A percentile compares a stretch with the other conserved stretches of the same genome.
Evolutionary conservation across 768 basidiomycete species (phyloP).

Genomic region (Suillus placidus): DNA sequence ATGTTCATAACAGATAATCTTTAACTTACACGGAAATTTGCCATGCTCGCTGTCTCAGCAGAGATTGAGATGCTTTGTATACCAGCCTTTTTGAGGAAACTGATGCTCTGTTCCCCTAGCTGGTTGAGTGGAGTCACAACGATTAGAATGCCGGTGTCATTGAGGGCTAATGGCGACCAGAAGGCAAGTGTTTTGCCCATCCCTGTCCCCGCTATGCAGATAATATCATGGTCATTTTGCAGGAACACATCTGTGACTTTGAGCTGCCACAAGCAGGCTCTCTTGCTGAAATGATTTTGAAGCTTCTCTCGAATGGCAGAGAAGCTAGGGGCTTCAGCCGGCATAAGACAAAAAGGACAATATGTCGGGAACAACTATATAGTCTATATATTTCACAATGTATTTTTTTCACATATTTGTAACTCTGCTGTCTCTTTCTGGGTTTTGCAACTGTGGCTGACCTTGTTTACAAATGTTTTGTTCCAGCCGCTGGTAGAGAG

Average conservation of each 20-base stretch:
- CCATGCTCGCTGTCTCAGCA: slow-evolving; percentile 19
- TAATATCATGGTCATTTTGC: slow-evolving; percentile 24
- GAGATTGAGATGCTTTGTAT: slow-evolving; percentile 22
- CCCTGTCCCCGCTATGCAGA: slow-evolving; percentile 24
- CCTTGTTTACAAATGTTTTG: too few species aligned
- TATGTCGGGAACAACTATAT: too few species aligned
- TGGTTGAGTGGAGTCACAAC: slow-evolving; percentile 30
- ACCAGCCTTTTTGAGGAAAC: slow-evolving; percentile 11
- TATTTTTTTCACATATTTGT: too few species aligned
- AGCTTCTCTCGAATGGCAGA: background rate
- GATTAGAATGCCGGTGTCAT: slow-evolving; percentile 21
- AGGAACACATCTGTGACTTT: slow-evolving; percentile 22
- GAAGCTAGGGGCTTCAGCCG: background rate
- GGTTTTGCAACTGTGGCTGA: too few species aligned
- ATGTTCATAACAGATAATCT: background rate
- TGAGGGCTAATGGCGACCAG: slow-evolving; percentile 34
- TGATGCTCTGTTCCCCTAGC: slow-evolving; percentile 25
- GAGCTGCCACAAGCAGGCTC: background rate
- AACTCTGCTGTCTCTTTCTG: too few species aligned
- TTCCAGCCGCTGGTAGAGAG: too few species aligned
- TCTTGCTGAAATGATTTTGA: slow-evolving; percentile 7
- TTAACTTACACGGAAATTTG: slow-evolving; percentile 21
- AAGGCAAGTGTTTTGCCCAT: slow-evolving; percentile 26
- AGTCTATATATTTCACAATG: too few species aligned
- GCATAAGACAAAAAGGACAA: background rate